Base-by-base conservation (phyloP, 2,329 filamentous ascomycete species). In the Sporothrix dimorphospora region DNA sequence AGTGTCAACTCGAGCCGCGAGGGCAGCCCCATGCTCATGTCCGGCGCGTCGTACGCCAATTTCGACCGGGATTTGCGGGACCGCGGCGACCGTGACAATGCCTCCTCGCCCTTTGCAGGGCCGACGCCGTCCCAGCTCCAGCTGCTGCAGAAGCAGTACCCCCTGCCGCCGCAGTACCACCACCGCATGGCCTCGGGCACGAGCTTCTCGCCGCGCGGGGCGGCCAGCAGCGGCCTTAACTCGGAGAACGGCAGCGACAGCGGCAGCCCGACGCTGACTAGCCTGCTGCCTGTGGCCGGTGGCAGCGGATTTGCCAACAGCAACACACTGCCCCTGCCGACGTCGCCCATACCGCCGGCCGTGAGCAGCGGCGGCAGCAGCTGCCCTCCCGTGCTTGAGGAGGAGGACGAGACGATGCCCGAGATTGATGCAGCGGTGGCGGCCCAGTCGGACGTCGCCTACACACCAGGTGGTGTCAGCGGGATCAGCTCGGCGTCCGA, bases 1-100 rank as follows among this genome's bases (percentile, higher is more conserved):
- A 96, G 92, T 76, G 81, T 94, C 6, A 92, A 88, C 75, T 88
- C 86, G 2, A 84, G 85, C 49, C 80, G 82, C 6, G 85, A 86
- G 65, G 85, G 85, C 2, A 87, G 85, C 21, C 86, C 86, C 1
- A 80, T 70, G 72, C 67, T 73, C 19, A 12, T 81, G 34, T 85
- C 84, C 16, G n/a, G 55, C 4, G 21, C 19, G 21, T 34, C 30
- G 30, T 34, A 34, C 30, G 30, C 30, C 30, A 34, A 34, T 6
- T 34, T 34, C 6, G 5, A 45, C 19, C n/a, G 77, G 76, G 57
- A 24, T 19, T 30, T 63, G 6, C 59, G 70, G 9, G 74, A 74
- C 21, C 71, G 70, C 1, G 72, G 71, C n/a, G 73, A 70, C 5
- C 78, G 82, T 1, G 87, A 87, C 30, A 82, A 81, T 68, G 81